Evolutionary conservation across 1,139 yeast genomes (phyloP), one percentile per base, ranked within the genome.

Genomic region (Meyerozyma sp.): DNA sequence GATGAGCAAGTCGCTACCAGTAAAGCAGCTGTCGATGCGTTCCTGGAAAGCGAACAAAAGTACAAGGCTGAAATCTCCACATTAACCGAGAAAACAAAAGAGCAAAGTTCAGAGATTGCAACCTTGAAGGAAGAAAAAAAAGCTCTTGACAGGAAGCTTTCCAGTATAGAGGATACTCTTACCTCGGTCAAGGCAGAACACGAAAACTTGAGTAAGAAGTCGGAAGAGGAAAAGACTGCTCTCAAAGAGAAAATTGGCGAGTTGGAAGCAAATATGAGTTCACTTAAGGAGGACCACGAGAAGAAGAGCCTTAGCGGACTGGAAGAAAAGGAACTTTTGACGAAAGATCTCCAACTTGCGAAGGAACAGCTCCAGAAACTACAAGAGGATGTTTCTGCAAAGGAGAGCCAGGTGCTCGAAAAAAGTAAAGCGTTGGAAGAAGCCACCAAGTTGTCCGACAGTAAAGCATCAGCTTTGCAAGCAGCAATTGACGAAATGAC

Each of bases 1-100:
- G 48, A 51, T 18, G 38, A 37, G 1, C 50, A 50, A 11, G 63
- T 53, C 25, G 5, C 36, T 4, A 35, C 40, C 1, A 16, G 51
- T 5, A 52, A 52, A 32, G 54, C 45, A 23, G 56, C 14, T 4
- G 45, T 43, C 3, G 42, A 14, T 44, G 39, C 9, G 43, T 43
- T 26, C 16, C 37, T 18, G n/a, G 25, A 1, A 5, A 8, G 3
- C 21, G 40, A 25, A 25, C n/a, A 23, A 6, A 14, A 25, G 8
- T 16, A 14, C 32, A 21, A 26, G 16, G n/a, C n/a, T 1, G 46
- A 52, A 35, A 42, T 49, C 13, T 34, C 46, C 8, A 42, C 49
- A 32, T 46, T 35, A 28, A 43, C 27, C 20, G 39, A 11, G 9
- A 38, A 36, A 27, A 37, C 41, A 3, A 32, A 45, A 11, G 30